These are phyloP conservation scores for Barnettozyma populi DNA, from an alignment of 805 yeast genomes.

Conservation along the genomic window DNA sequence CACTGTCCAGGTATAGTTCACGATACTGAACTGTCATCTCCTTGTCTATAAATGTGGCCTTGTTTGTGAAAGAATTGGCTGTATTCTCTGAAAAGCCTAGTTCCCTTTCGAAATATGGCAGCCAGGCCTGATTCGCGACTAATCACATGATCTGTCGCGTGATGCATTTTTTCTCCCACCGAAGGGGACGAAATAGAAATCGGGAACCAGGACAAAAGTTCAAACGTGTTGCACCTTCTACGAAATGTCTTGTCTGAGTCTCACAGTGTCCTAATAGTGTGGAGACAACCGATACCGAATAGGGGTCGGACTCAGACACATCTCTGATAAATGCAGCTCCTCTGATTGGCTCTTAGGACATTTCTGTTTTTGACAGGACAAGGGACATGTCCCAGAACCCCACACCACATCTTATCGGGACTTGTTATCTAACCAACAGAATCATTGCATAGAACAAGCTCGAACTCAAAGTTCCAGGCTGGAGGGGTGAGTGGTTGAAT, in stretches of 20 bases:
- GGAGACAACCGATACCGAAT: too few relatives aligned
- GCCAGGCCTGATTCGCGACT: neutral
- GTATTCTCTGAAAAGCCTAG: neutral
- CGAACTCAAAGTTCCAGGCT: too few relatives aligned
- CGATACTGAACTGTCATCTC: slow-evolving; percentile 21
- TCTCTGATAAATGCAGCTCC: neutral
- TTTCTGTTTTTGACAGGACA: neutral
- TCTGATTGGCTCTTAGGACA: neutral
- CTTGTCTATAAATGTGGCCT: neutral
- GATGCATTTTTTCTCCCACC: neutral
- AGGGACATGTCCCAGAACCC: neutral
- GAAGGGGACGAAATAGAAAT: neutral
- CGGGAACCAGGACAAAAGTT: neutral
- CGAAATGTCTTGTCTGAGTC: neutral
- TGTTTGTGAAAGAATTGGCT: neutral
- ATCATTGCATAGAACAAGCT: neutral
- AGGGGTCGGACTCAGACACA: neutral
- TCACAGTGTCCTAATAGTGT: neutral
- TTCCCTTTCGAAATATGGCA: neutral
- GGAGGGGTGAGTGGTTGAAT: too few relatives aligned
- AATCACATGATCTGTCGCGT: neutral
- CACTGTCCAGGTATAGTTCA: slow-evolving; percentile 49
- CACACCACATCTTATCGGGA: neutral
- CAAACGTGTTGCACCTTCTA: too few relatives aligned
- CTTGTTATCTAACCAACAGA: neutral